phyloP scores from a whole-genome alignment of 306 rosid genomes.

The Hippophae gyantsensis region DNA sequence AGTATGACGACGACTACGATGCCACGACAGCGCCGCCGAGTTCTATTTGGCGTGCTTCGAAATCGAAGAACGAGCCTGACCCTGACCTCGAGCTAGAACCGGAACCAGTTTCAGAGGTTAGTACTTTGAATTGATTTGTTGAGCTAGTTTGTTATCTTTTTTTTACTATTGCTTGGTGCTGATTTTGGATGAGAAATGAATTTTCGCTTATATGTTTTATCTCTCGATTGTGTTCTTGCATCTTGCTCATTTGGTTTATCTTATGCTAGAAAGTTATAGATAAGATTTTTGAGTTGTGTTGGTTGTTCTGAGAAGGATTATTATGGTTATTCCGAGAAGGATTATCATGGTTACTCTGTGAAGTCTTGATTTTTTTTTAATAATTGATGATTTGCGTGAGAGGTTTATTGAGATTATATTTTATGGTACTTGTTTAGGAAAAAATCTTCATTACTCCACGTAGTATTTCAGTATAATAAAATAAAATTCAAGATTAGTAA shows the following conservation, averaged over 20 bases:
- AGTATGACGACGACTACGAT: constrained; percentile 59
- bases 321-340: too few species aligned
- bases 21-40: constrained; percentile 56
- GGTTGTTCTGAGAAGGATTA: background rate
- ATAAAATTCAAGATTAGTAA: too few species aligned
- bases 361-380: too few species aligned
- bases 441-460: too few species aligned
- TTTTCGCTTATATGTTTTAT: too few species aligned
- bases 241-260: background rate
- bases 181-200: background rate
- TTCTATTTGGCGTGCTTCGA: constrained; percentile 30
- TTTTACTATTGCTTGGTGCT: background rate
- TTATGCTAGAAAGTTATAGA: background rate
- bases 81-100: background rate
- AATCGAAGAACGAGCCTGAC: constrained; percentile 21
- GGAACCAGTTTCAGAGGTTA: constrained; percentile 20
- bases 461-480: too few species aligned
- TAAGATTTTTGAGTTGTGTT: background rate
- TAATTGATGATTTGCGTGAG: too few species aligned
- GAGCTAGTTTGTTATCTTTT: background rate
- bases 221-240: background rate
- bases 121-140: background rate
- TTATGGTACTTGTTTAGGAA: too few species aligned
- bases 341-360: too few species aligned
- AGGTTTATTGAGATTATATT: too few species aligned